Base-by-base conservation (phyloP, 2,329 filamentous ascomycete genomes). In the Sarocladiaceae sp. region DNA sequence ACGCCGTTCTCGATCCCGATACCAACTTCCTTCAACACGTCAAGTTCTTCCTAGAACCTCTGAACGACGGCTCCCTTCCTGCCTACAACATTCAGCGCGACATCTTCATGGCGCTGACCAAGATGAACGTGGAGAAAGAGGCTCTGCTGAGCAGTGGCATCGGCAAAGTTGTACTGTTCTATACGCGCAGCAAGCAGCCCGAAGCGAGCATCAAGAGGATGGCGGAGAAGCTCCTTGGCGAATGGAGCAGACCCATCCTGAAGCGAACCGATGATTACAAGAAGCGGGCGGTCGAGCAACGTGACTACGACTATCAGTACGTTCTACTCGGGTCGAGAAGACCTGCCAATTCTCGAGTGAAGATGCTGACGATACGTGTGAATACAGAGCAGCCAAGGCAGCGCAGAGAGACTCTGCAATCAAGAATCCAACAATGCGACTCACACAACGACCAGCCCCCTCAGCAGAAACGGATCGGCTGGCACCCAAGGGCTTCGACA, bases 1-100 rank as follows among this genome's bases (percentile, higher is more conserved):
- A 88, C 53, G 85, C 86, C 23, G 82, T 97, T 41, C 81, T 96
- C 32, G 91, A 96, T 53, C 91, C 91, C 0, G 93, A 98, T 58
- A 94, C 85, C 59, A 96, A 97, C 68, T 85, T 98, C 50, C 72
- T 98, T 31, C 88, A 95, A 65, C 87, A 90, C 12, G 88, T 98
- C 58, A 89, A 91, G 60, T 97, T 95, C 75, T 97, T 97, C 74
- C 78, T 98, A 18, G 93, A 98, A 62, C 93, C 93, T 1, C 76
- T 97, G 35, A 89, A 91, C 55, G 91, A 97, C 59, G 93, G 91
- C 46, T 91, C 88, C 48, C 76, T 98, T 41, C 93, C 93, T 0
- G 91, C 93, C 23, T 98, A 96, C 69, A 93, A 93, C 60, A 97
- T 98, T 53, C 93, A 98, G 68, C 88, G 90, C 49, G 90, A 97